These are phyloP conservation scores for Ilyonectria destructans DNA, from an alignment of 2,329 filamentous ascomycete species.

Conservation along the genomic window DNA sequence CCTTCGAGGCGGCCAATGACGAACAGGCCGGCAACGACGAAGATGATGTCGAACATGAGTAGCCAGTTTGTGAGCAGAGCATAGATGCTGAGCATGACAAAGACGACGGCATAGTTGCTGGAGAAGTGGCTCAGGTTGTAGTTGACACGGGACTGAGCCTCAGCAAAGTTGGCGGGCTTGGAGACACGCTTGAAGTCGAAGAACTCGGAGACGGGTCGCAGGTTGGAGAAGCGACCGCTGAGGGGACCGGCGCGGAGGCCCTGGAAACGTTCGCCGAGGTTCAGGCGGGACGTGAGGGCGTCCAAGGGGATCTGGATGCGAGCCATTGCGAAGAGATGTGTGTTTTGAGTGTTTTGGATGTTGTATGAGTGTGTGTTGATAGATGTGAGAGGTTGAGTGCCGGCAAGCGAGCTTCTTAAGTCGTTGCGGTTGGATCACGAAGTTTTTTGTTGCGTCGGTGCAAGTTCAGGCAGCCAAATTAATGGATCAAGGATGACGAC, in stretches of 20 bases:
- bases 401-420: conserved; percentile 10
- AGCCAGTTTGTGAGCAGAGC: conserved; percentile 89
- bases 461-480: conserved; percentile 46
- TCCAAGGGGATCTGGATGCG: conserved; percentile 95
- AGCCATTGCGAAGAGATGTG: conserved; percentile 71
- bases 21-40: conserved; percentile 90
- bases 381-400: background rate
- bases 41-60: conserved; percentile 92
- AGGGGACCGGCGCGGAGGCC: conserved; percentile 86
- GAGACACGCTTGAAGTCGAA: conserved; percentile 95
- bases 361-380: background rate
- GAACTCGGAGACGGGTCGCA: conserved; percentile 93
- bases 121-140: conserved; percentile 98
- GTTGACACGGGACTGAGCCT: conserved; percentile 93
- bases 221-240: conserved; percentile 88
- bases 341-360: conserved; percentile 18
- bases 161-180: conserved; percentile 92
- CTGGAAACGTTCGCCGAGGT: conserved; percentile 88
- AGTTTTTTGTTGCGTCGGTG: conserved; percentile 4
- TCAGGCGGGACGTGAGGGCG: conserved; percentile 90
- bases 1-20: conserved; percentile 93
- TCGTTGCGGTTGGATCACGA: background rate
- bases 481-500: conserved; percentile 34
- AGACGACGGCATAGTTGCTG: conserved; percentile 97
- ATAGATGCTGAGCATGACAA: conserved; percentile 97